phyloP scores from a whole-genome alignment of 306 rosid species.

The Senna tora region DNA sequence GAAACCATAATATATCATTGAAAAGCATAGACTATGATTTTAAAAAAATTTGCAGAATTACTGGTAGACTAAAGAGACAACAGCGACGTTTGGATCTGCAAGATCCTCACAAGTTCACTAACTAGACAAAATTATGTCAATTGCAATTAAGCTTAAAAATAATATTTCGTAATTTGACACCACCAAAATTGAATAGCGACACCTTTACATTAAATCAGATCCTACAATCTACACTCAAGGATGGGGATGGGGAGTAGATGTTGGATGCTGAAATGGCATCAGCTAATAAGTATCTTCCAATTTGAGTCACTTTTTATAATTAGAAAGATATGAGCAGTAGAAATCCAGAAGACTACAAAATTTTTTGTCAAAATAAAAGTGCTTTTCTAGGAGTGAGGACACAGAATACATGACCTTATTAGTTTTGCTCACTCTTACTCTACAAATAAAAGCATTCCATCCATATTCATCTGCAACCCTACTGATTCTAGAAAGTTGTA shows the following conservation, averaged over 20 bases:
- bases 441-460: constrained; percentile 32
- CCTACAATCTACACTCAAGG: no score
- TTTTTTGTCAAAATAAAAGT: constrained; percentile 11
- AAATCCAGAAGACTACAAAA: constrained; percentile 39
- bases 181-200: no score
- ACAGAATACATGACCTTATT: constrained; percentile 34
- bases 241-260: background rate
- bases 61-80: background rate
- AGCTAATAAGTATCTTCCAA: background rate
- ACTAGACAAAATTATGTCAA: no score
- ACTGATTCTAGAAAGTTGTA: constrained; percentile 38
- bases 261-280: background rate
- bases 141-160: no score
- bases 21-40: background rate
- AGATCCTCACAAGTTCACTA: no score
- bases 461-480: constrained; percentile 36
- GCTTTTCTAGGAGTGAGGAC: constrained; percentile 36
- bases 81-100: background rate
- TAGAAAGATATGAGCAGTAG: background rate
- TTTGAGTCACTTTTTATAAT: no score
- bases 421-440: constrained; percentile 22
- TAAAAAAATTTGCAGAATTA: background rate
- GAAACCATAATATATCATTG: background rate
- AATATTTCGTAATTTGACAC: no score
- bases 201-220: no score